A percentile compares a stretch with the other conserved stretches of the same genome.
Conservation (phyloP, 2,329 filamentous ascomycete species). For the Aureobasidium sp. region DNA sequence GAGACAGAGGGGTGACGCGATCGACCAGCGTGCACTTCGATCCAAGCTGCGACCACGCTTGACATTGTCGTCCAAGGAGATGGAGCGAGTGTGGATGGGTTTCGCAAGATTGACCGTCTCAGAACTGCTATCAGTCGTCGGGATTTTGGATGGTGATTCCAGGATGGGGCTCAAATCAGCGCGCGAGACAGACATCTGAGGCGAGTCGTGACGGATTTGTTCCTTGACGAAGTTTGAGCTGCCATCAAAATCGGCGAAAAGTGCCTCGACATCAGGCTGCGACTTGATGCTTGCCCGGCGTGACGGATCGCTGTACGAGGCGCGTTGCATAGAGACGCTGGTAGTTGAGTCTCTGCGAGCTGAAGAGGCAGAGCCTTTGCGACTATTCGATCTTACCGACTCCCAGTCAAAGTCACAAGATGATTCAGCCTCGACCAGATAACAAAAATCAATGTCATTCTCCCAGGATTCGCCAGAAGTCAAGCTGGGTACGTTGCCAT, state of each 20-base stretch:
- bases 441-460: conserved; percentile 54
- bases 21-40: conserved; percentile 18
- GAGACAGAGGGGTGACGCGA: conserved; percentile 16
- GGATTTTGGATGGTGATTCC: background rate
- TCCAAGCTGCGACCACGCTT: background rate
- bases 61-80: background rate
- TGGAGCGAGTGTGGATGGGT: background rate
- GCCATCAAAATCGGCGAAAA: conserved; percentile 11
- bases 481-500: conserved; percentile 13
- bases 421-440: conserved; percentile 52
- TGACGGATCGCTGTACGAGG: background rate
- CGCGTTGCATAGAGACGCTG: background rate
- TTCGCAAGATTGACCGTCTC: background rate
- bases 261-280: background rate
- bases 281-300: conserved; percentile 6
- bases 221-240: background rate
- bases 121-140: background rate
- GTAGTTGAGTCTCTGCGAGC: conserved; percentile 12
- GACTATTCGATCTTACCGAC: conserved; percentile 12
- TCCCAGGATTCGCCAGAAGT: conserved; percentile 46
- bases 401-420: conserved; percentile 53
- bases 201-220: conserved; percentile 2
- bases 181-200: background rate
- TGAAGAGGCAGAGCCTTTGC: conserved; percentile 9
- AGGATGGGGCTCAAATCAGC: conserved; percentile 2